phyloP scores from a whole-genome alignment of 2,329 filamentous ascomycete species.

The Aotearoamyces nothofagi region DNA sequence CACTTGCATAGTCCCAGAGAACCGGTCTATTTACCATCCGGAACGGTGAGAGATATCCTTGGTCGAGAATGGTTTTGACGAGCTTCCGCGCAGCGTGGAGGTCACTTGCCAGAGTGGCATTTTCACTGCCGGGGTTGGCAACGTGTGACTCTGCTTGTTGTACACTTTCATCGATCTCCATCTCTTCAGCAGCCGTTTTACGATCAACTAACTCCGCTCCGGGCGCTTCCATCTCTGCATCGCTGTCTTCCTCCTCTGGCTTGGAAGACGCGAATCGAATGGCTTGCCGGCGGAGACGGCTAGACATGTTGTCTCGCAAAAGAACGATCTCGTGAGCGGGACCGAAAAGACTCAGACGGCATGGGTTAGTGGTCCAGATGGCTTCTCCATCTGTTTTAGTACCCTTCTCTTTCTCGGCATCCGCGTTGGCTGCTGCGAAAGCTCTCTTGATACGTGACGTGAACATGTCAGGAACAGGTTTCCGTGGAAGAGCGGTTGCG shows the following conservation, averaged over 20 bases:
- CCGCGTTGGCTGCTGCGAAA: constrained; percentile 64
- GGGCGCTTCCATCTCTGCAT: constrained; percentile 12
- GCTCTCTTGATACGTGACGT: constrained; percentile 72
- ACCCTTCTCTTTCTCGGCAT: constrained; percentile 35
- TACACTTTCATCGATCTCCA: constrained; percentile 28
- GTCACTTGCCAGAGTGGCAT: constrained; percentile 9
- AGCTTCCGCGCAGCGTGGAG: constrained; percentile 54
- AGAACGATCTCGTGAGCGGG: constrained; percentile 77
- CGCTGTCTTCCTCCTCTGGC: constrained; percentile 21
- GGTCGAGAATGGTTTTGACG: constrained; percentile 83
- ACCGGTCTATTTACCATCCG: constrained; percentile 64
- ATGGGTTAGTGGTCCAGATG: constrained; percentile 81
- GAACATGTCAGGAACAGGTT: constrained; percentile 72
- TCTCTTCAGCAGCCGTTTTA: constrained; percentile 13
- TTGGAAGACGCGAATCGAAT: constrained; percentile 47
- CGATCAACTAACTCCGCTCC: constrained; percentile 2
- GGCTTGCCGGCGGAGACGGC: constrained; percentile 60
- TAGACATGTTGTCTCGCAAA: constrained; percentile 74
- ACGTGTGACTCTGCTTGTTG: constrained; percentile 8
- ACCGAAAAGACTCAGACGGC: constrained; percentile 70
- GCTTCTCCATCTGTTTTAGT: constrained; percentile 50
- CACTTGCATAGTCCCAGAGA: constrained; percentile 72
- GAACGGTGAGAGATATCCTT: constrained; percentile 81
- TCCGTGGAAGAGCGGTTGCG: constrained; percentile 52
- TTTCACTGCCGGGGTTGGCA: constrained; percentile 2